phyloP scores from a whole-genome alignment of 805 yeast species.

The Ogataea salicorniae region DNA sequence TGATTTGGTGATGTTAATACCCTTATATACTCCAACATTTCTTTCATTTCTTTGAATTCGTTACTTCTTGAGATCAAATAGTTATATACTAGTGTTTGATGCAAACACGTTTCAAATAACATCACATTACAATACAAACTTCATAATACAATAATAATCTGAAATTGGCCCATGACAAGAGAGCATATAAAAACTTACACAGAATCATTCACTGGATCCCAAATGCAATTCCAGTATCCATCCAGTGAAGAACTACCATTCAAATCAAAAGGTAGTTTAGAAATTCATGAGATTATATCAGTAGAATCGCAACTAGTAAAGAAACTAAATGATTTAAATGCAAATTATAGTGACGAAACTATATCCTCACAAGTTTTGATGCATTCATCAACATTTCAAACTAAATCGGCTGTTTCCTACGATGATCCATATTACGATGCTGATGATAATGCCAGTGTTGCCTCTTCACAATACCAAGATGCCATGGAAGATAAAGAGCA shows the following conservation, averaged over 20 bases:
- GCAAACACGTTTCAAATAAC: no score
- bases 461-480: constrained; percentile 5
- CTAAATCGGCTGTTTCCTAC: neutral
- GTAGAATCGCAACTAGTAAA: neutral
- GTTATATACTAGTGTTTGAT: no score
- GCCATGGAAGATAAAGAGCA: neutral
- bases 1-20: no score
- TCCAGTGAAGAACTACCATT: no score
- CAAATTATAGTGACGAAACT: neutral
- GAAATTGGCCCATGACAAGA: neutral
- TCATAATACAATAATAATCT: no score
- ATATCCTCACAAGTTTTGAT: neutral
- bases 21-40: no score
- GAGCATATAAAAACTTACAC: constrained; percentile 7
- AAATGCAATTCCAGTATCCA: constrained; percentile 10
- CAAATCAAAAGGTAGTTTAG: neutral
- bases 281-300: neutral
- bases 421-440: neutral
- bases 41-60: no score
- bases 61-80: no score
- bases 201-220: constrained; percentile 11
- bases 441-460: constrained; percentile 1
- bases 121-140: no score
- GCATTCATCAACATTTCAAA: neutral
- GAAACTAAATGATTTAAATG: neutral